Conservation (phyloP, 2,329 filamentous ascomycete species). For the Orbilia brochopaga region DNA sequence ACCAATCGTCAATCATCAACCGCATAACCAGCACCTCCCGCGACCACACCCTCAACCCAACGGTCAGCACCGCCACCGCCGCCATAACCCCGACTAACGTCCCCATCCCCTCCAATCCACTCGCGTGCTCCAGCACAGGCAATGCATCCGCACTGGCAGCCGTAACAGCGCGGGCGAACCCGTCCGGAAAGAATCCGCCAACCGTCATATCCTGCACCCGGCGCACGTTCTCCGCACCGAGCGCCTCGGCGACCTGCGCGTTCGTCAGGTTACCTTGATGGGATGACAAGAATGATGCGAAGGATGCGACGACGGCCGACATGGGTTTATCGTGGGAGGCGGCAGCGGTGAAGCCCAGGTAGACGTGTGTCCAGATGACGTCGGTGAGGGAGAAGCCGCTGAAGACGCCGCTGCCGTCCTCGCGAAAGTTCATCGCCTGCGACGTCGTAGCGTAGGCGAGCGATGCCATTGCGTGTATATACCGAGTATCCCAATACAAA, state of each 20-base stretch:
- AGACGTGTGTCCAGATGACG: slow-evolving; percentile 21
- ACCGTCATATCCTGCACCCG: slow-evolving; percentile 14
- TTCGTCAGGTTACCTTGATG: slow-evolving; percentile 15
- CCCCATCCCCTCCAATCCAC: slow-evolving; percentile 9
- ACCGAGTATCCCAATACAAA: too few relatives aligned
- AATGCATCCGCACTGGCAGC: slow-evolving; percentile 14
- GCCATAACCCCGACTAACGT: slow-evolving; percentile 25
- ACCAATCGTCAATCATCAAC: slow-evolving; percentile 41
- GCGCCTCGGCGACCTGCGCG: slow-evolving; percentile 2
- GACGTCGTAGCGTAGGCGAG: slow-evolving; percentile 22
- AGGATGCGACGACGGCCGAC: slow-evolving; percentile 13
- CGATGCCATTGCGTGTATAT: too few relatives aligned
- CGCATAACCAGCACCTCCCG: slow-evolving; percentile 32
- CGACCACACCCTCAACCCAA: slow-evolving; percentile 34
- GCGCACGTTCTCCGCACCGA: slow-evolving; percentile 20
- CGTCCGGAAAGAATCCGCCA: slow-evolving; percentile 16
- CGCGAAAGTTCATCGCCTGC: slow-evolving; percentile 8
- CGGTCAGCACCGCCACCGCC: slow-evolving; percentile 14
- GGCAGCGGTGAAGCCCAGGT: slow-evolving; percentile 27
- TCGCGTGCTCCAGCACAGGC: slow-evolving; percentile 12
- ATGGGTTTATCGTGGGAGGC: slow-evolving; percentile 22
- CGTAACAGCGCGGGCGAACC: slow-evolving; percentile 11
- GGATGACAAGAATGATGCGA: slow-evolving; percentile 13
- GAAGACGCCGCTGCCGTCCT: slow-evolving; percentile 17
- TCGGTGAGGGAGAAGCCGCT: slow-evolving; percentile 18